These are phyloP conservation scores for Astrocystis sublimbata DNA, from an alignment of 495 filamentous ascomycete species.

Conservation along the genomic window DNA sequence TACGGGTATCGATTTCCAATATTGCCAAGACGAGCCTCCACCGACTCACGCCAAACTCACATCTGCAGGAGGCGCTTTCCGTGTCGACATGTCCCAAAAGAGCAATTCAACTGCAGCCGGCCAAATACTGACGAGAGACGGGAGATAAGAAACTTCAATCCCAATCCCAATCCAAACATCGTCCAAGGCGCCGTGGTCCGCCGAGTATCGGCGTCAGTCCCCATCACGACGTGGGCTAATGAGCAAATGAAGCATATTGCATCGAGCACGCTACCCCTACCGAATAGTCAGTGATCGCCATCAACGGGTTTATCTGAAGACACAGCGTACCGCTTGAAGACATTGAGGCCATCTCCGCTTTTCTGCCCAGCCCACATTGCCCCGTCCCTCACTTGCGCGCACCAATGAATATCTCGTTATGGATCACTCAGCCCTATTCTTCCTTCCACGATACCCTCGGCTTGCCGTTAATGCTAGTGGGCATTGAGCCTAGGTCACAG, in stretches of 20 bases:
- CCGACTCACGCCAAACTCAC: not conserved
- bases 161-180: not conserved
- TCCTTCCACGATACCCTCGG: not conserved
- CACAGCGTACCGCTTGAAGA: not conserved
- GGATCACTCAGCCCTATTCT: not conserved
- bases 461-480: conserved; percentile 1
- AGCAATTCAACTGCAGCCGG: not conserved
- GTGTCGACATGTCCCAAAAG: not conserved
- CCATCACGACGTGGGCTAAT: not conserved
- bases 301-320: not conserved
- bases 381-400: not conserved
- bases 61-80: not conserved
- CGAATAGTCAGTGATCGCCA: conserved; percentile 1
- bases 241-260: not conserved
- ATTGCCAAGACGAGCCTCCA: not conserved
- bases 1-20: not conserved
- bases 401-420: conserved; percentile 15
- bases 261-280: not conserved
- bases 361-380: conserved; percentile 3
- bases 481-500: not conserved
- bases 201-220: conserved; percentile 7
- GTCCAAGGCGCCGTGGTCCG: not conserved
- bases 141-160: not conserved
- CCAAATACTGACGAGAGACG: not conserved
- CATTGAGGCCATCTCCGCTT: not conserved